Evolutionary conservation across 495 filamentous ascomycete genomes (phyloP), one percentile per base, ranked within the genome.

Genomic region (Apiosordaria backusii): DNA sequence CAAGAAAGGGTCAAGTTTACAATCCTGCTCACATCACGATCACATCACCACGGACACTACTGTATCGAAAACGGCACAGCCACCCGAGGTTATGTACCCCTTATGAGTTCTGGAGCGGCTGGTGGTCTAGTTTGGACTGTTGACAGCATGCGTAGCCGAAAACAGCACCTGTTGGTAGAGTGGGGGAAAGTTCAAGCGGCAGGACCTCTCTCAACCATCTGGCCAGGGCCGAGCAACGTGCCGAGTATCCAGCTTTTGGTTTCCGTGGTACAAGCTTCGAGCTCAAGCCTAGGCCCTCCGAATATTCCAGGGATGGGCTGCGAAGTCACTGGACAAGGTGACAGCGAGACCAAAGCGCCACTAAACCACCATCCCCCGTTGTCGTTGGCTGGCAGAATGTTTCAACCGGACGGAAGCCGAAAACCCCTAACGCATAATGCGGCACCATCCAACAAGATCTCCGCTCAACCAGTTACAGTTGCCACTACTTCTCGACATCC

Each of bases 371-470:
- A 54, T 45, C 21, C 45, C n/a, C 15, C 21, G 6, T 57, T 35
- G 60, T 53, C n/a, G 52, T 70, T 68, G 68, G 71, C 54, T 54
- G 21, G 21, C 35, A 9, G 10, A 15, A 66, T 59, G 70, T 72
- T 69, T 74, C 66, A 66, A 74, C 60, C 25, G 21, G 35, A 53
- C 65, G 68, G 72, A 62, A 67, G 26, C 57, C 61, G 50, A 52
- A 54, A 50, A 65, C 64, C 64, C 66, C 63, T 57, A 60, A 65
- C 63, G 57, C 22, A 21, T 35, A 61, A 59, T 71, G 65, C 63
- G 57, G 67, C 68, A 71, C 62, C 65, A 66, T 65, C 52, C 57
- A 50, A 35, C 52, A 62, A 54, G 67, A 70, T 71, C 65, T 55
- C 19, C 71, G 45, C 61, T 23, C 27, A 18, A 23, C 64, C 24